Base-by-base conservation (phyloP, 2,329 filamentous ascomycete species). In the Cryphonectria carpinicola region DNA sequence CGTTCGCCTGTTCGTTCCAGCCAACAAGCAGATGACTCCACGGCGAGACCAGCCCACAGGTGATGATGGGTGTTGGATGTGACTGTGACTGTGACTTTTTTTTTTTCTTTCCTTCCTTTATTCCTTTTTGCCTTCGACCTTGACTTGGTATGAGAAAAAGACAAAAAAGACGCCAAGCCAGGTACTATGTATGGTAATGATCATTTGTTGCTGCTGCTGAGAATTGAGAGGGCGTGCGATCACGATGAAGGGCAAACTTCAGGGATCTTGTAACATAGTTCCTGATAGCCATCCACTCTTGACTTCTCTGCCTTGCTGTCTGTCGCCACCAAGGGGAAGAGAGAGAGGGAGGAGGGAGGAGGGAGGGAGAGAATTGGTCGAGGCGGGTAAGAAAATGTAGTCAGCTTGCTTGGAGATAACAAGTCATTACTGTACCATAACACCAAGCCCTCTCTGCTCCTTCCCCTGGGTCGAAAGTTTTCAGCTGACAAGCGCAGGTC, bases 211-310 rank as follows among this genome's bases (percentile, higher is more conserved):
- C 6, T 46, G 43, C 41, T 37, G 2, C 43, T 46, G 43, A 19
- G 6, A 3, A 19, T 22, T 5, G 43, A 49, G 43, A 49, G 17
- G 17, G 43, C 5, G 19, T 49, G 17, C 6, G 43, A n/a, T 22
- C 22, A n/a, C 8, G 46, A 49, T n/a, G 46, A 10, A 49, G 41
- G 62, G 43, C 62, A 43, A 52, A 46, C 43, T 65, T 65, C 39
- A 65, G 25, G 32, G 28, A 7, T 65, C 25, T 19, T n/a, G 62
- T 65, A 43, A 46, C 25, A 35, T 43, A 22, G 62, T 14, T 13
- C 28, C 43, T 52, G 13, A 35, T 4, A 32, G 41, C 37, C 62
- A 22, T 35, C 19, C 28, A 2, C 28, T 28, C 28, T 28, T 28
- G 28, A 28, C 28, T 10, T 28, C 37, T 25, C 54, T 54, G 32